Base-by-base conservation (phyloP, 768 basidiomycete genomes). In the Naganishia onofrii region DNA sequence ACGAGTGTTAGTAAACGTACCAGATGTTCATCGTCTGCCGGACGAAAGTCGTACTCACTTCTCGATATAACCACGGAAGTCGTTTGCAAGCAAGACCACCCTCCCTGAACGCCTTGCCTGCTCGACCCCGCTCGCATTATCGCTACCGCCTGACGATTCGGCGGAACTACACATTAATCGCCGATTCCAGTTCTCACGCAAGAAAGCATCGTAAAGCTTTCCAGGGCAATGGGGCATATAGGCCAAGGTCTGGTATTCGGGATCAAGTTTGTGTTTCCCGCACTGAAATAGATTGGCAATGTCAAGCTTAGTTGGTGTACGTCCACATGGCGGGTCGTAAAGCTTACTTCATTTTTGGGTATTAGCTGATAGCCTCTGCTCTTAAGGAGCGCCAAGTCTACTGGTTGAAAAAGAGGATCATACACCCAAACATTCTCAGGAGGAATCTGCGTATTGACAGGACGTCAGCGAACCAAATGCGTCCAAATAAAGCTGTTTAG, bases 171-270 rank as follows among this genome's bases (percentile, higher is more conserved):
- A 23, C 17, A 46, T 17, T 55, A 63, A 46, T 8, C 32, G 60
- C 38, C 3, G 36, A 15, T 63, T 42, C 60, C 60, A 63, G 26
- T 63, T 63, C 60, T 44, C 60, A 9, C 42, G 38, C 10, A 63
- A 26, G 60, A 63, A 63, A 28, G 60, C 60, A 42, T 63, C 60
- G 60, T 63, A 63, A 7, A 63, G 60, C 32, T 36, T 63, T 29
- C 60, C 60, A 5, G 60, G 60, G 21, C 60, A 63, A 44, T 63
- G 60, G n/a, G 60, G 60, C 60, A 63, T 63, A 29, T 63, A 63
- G 13, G 46, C 38, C 42, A 63, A 44, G 1, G 60, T 63, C 31
- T 29, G 38, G 23, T 29, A 44, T 12, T 21, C 29, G 13, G 42
- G 23, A n/a, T 63, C 60, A 10, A 63, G 60, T 19, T 63, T 63